Evolutionary conservation across 2,329 filamentous ascomycete species (phyloP).

Genomic region (Cladophialophora exuberans): DNA sequence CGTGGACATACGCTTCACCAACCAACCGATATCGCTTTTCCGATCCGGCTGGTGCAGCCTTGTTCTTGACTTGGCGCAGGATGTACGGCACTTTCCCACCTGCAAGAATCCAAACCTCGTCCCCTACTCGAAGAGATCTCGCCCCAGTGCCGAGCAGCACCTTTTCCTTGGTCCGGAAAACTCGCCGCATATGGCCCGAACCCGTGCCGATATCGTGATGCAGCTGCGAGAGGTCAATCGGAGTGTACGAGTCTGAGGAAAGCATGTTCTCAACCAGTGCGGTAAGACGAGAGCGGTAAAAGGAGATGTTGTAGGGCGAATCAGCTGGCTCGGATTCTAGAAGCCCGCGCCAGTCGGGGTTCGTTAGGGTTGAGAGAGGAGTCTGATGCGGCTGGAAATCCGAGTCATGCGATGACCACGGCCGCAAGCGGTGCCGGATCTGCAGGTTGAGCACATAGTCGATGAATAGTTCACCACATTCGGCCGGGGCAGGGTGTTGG

Average conservation of each 20-base stretch:
- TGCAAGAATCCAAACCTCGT: constrained; percentile 16
- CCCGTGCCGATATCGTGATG: constrained; percentile 14
- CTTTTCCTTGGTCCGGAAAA: constrained; percentile 12
- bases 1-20: constrained; percentile 21
- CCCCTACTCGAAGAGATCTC: constrained; percentile 8
- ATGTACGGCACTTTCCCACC: constrained; percentile 18
- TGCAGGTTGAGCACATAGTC: constrained; percentile 17
- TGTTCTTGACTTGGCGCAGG: constrained; percentile 2
- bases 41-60: not conserved
- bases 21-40: constrained; percentile 7
- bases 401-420: constrained; percentile 8
- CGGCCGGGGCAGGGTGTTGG: constrained; percentile 11
- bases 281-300: constrained; percentile 11
- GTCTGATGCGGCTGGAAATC: constrained; percentile 16
- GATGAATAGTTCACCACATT: constrained; percentile 10
- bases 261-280: constrained; percentile 16
- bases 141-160: constrained; percentile 12
- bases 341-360: constrained; percentile 11
- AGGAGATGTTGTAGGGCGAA: constrained; percentile 12
- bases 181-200: constrained; percentile 2
- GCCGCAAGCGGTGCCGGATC: constrained; percentile 15
- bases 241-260: constrained; percentile 9
- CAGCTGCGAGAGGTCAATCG: constrained; percentile 11
- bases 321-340: constrained; percentile 2
- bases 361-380: constrained; percentile 9